Evolutionary conservation across 768 basidiomycete genomes (phyloP).

Genomic region (Ephemerocybe angulata): DNA sequence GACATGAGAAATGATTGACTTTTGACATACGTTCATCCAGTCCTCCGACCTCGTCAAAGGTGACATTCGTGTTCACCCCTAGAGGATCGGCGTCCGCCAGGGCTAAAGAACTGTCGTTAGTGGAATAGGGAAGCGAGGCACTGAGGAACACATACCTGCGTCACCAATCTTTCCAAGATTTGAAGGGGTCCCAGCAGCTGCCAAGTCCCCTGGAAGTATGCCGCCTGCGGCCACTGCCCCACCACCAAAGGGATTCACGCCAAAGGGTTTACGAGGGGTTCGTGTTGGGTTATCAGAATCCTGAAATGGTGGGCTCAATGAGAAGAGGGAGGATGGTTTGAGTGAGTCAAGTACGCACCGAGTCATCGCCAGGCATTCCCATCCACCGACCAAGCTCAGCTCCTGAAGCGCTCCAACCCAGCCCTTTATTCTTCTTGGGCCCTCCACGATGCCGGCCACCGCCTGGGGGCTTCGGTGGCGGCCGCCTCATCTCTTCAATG

Average conservation of each 20-base stretch:
- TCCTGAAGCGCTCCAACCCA: constrained; percentile 78
- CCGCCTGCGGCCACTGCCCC: constrained; percentile 52
- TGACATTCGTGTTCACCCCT: constrained; percentile 88
- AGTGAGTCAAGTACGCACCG: constrained; percentile 37
- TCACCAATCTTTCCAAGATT: constrained; percentile 85
- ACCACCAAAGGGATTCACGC: constrained; percentile 48
- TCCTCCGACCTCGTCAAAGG: constrained; percentile 96
- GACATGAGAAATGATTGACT: background rate
- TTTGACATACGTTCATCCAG: constrained; percentile 78
- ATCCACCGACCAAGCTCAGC: constrained; percentile 77
- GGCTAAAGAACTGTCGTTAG: constrained; percentile 41
- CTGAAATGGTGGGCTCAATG: constrained; percentile 29
- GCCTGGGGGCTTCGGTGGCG: constrained; percentile 33
- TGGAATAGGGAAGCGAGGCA: constrained; percentile 13
- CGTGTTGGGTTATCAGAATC: constrained; percentile 71
- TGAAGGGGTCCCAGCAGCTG: constrained; percentile 68
- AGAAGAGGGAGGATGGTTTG: background rate
- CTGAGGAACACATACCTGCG: constrained; percentile 44
- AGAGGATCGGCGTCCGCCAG: constrained; percentile 95
- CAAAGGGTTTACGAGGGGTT: constrained; percentile 61
- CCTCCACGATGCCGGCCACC: constrained; percentile 29
- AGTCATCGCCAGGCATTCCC: constrained; percentile 70
- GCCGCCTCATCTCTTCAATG: constrained; percentile 62
- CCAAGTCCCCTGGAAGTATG: constrained; percentile 60
- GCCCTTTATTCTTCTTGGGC: constrained; percentile 38